A percentile compares a stretch with the other conserved stretches of the same genome.
Conservation (phyloP, 106 monocot genomes). For the Dactylorhiza incarnata region DNA sequence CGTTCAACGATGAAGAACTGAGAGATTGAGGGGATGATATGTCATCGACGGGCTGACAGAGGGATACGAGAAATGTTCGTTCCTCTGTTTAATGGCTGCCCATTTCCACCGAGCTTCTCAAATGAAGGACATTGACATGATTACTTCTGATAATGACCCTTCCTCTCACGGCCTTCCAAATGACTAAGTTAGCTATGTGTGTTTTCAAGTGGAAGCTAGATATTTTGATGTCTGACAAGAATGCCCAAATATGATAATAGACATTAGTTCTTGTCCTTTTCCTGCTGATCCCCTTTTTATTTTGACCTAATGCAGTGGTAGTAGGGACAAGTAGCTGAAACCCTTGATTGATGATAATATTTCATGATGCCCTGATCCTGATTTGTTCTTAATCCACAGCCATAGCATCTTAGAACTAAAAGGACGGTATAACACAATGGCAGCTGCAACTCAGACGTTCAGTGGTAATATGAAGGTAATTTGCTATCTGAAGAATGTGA, state of each 20-base stretch:
- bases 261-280: background rate
- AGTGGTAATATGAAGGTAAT: conserved; percentile 5
- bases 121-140: background rate
- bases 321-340: background rate
- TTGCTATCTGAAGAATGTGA: background rate
- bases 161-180: background rate
- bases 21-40: no score
- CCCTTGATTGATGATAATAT: background rate
- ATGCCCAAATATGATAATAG: background rate
- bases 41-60: no score
- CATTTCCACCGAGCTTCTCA: background rate
- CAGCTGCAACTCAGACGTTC: conserved; percentile 4
- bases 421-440: background rate
- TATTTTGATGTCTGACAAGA: background rate
- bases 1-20: no score
- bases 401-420: background rate
- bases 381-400: background rate
- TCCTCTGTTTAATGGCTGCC: background rate
- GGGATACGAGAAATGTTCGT: no score
- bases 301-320: background rate
- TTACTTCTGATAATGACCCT: background rate
- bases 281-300: background rate
- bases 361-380: background rate
- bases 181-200: background rate
- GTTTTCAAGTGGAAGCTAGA: background rate